Conservation (phyloP, 257 asterid genomes). For the Galeopsis tetrahit region DNA sequence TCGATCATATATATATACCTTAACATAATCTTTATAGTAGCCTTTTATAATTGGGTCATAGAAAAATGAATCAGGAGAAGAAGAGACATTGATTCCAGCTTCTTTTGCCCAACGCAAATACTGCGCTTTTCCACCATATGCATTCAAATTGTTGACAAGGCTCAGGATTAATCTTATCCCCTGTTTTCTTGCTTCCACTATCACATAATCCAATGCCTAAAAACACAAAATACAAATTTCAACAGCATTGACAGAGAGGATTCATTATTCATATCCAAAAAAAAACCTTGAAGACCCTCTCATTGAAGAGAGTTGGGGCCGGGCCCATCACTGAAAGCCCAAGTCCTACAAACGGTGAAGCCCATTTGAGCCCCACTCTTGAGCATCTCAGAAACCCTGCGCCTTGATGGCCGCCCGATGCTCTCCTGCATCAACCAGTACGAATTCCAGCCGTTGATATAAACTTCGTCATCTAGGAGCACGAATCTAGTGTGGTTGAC, state of each 20-base stretch:
- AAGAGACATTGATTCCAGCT: slow-evolving; percentile 45
- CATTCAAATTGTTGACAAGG: slow-evolving; percentile 60
- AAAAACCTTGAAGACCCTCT: slow-evolving; percentile 51
- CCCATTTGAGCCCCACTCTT: slow-evolving; percentile 56
- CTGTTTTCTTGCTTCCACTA: slow-evolving; percentile 59
- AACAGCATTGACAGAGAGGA: neutral
- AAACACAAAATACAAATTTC: neutral
- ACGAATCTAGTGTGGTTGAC: slow-evolving; percentile 59
- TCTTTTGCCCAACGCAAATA: slow-evolving; percentile 61
- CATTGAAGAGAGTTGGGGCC: slow-evolving; percentile 47
- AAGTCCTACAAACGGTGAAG: slow-evolving; percentile 59
- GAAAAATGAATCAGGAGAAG: slow-evolving; percentile 52
- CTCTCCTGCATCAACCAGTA: slow-evolving; percentile 68
- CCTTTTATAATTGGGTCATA: slow-evolving; percentile 44
- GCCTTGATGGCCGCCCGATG: slow-evolving; percentile 39
- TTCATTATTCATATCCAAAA: no score
- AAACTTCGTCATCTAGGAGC: slow-evolving; percentile 37
- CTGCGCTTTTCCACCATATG: slow-evolving; percentile 65
- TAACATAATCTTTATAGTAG: slow-evolving; percentile 51
- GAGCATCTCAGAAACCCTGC: slow-evolving; percentile 56
- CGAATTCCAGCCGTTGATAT: slow-evolving; percentile 69
- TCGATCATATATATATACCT: slow-evolving; percentile 36
- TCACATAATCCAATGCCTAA: slow-evolving; percentile 63
- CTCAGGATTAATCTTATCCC: slow-evolving; percentile 54
- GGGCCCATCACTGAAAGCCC: slow-evolving; percentile 68